A percentile compares a stretch with the other conserved stretches of the same genome.
Evolutionary conservation across 2,329 filamentous ascomycete species (phyloP).

Genomic region (Penicillium sumatraense): DNA sequence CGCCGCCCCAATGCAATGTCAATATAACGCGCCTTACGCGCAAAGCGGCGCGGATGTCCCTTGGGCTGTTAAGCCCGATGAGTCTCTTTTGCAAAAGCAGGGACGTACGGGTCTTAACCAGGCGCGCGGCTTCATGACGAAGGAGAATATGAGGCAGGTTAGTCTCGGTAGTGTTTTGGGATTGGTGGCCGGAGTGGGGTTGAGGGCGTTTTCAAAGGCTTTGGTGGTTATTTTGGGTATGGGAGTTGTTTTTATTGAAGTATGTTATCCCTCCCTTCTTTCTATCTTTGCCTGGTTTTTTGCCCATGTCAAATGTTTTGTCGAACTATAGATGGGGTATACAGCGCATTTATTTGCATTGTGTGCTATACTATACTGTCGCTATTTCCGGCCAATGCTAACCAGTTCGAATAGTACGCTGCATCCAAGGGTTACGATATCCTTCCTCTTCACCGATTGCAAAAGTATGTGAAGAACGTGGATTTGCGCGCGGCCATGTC

Average conservation of each 20-base stretch:
- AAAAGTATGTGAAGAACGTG: slow-evolving; percentile 47
- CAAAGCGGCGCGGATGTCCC: slow-evolving; percentile 23
- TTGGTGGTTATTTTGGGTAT: slow-evolving; percentile 50
- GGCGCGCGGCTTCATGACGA: slow-evolving; percentile 31
- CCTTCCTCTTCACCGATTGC: slow-evolving; percentile 45
- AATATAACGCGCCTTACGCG: slow-evolving; percentile 37
- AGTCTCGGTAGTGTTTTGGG: slow-evolving; percentile 52
- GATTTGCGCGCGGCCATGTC: slow-evolving; percentile 44
- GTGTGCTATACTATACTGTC: too few species aligned
- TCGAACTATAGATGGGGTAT: too few species aligned
- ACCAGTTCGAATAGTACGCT: slow-evolving; percentile 40
- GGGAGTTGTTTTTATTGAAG: slow-evolving; percentile 50
- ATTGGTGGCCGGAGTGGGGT: slow-evolving; percentile 46
- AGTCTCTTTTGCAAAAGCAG: slow-evolving; percentile 32
- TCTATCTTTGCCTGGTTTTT: neutral
- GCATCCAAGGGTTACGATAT: slow-evolving; percentile 53
- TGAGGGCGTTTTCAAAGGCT: slow-evolving; percentile 50
- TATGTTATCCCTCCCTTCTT: slow-evolving; percentile 27
- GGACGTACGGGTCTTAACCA: slow-evolving; percentile 20
- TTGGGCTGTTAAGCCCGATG: slow-evolving; percentile 33
- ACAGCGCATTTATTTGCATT: too few species aligned
- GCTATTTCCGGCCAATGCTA: slow-evolving; percentile 9
- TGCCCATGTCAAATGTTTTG: too few species aligned
- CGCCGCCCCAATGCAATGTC: slow-evolving; percentile 40
- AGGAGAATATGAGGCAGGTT: slow-evolving; percentile 47